phyloP scores from a whole-genome alignment of 164 flowering plant genomes.

The Paratinospora sagittata region DNA sequence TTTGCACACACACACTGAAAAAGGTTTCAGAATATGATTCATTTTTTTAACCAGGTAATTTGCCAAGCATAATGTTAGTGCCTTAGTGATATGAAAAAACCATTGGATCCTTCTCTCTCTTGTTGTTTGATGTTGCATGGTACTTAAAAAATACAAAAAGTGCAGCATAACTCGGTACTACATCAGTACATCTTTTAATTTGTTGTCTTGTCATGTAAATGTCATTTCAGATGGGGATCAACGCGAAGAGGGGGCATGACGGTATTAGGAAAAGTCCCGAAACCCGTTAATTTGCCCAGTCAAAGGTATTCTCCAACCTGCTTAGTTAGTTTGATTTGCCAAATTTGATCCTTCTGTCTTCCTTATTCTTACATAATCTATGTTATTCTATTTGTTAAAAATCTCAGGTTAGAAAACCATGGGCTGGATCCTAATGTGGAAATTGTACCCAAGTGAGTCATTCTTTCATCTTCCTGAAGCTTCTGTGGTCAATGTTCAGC shows the following conservation, averaged over 20 bases:
- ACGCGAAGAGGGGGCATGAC: conserved; percentile 85
- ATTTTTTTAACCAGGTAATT: too few relatives aligned
- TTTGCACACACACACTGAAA: not conserved
- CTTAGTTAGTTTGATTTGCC: not conserved
- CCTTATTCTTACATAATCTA: not conserved
- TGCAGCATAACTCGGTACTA: not conserved
- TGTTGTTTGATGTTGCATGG: not conserved
- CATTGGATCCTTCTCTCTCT: too few relatives aligned
- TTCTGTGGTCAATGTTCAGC: not conserved
- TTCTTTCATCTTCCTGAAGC: not conserved
- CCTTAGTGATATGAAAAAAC: too few relatives aligned
- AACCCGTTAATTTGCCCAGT: conserved; percentile 95
- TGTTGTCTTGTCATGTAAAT: conserved; percentile 7
- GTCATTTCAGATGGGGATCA: conserved; percentile 56
- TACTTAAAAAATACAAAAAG: not conserved
- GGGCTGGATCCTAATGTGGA: conserved; percentile 93
- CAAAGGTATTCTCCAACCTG: conserved; percentile 49
- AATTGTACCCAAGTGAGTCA: conserved; percentile 98
- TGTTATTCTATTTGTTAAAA: conserved; percentile 13
- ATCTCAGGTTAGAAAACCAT: conserved; percentile 85
- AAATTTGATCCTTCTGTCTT: not conserved
- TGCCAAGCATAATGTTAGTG: too few relatives aligned
- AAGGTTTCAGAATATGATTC: not conserved
- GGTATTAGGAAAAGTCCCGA: conserved; percentile 89
- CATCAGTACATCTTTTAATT: not conserved